A percentile compares a stretch with the other conserved stretches of the same genome.
phyloP scores from a whole-genome alignment of 805 yeast genomes.

The Brettanomyces bruxellensis region DNA sequence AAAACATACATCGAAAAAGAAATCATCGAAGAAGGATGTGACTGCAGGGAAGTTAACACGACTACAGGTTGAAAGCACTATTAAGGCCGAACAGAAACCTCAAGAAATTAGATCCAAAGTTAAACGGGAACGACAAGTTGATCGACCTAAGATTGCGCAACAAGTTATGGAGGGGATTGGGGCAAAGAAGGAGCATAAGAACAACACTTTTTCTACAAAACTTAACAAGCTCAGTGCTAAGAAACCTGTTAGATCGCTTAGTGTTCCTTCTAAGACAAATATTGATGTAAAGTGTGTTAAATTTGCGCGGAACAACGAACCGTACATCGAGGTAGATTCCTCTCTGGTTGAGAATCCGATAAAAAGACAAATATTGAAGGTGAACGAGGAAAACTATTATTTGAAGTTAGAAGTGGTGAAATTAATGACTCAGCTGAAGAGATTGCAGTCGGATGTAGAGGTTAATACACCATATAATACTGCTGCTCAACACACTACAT shows the following conservation, averaged over 20 bases:
- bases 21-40: not conserved
- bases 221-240: not conserved
- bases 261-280: too few species aligned
- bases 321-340: conserved; percentile 10
- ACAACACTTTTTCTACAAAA: not conserved
- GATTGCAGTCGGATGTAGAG: too few species aligned
- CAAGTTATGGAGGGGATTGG: too few species aligned
- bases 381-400: conserved; percentile 36
- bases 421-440: conserved; percentile 23
- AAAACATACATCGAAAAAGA: not conserved
- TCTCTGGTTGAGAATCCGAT: conserved; percentile 23
- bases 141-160: too few species aligned
- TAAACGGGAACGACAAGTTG: not conserved
- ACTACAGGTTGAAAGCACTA: not conserved
- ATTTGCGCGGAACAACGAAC: not conserved
- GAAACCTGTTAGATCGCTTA: too few species aligned
- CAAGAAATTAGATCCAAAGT: not conserved
- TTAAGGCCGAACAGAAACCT: not conserved
- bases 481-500: too few species aligned
- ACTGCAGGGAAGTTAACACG: not conserved
- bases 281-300: not conserved
- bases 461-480: too few species aligned
- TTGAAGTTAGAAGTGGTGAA: conserved; percentile 35
- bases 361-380: conserved; percentile 31
- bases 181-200: not conserved